Evolutionary conservation across 805 yeast genomes (phyloP).

Genomic region (Zygosaccharomyces siamensis): DNA sequence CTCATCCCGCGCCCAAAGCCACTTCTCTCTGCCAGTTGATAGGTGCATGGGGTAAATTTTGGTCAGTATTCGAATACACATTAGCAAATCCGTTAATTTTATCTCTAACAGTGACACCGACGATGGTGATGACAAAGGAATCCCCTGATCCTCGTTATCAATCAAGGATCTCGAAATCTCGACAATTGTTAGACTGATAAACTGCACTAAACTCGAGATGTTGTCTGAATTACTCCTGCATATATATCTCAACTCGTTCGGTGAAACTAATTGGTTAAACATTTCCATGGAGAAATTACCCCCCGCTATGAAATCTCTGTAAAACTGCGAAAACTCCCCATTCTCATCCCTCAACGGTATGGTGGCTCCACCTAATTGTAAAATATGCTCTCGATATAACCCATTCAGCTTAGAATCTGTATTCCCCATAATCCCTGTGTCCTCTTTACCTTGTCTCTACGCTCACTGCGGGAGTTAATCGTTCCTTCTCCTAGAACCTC

Average conservation of each 20-base stretch:
- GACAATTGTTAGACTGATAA: slow-evolving; percentile 33
- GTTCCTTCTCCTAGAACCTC: neutral
- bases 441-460: neutral
- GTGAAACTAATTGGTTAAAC: slow-evolving; percentile 45
- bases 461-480: neutral
- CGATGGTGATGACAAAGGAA: neutral
- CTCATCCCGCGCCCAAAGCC: slow-evolving; percentile 17
- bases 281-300: slow-evolving; percentile 17
- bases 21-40: slow-evolving; percentile 41
- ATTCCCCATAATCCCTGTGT: slow-evolving; percentile 51
- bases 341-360: slow-evolving; percentile 17
- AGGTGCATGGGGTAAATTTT: slow-evolving; percentile 62
- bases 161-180: slow-evolving; percentile 15
- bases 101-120: slow-evolving; percentile 7
- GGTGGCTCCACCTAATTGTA: slow-evolving; percentile 12
- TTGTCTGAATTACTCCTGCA: slow-evolving; percentile 55
- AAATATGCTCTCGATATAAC: slow-evolving; percentile 49
- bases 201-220: slow-evolving; percentile 49
- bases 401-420: slow-evolving; percentile 58
- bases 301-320: slow-evolving; percentile 19
- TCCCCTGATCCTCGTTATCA: neutral
- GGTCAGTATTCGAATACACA: slow-evolving; percentile 60
- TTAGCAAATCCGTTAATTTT: slow-evolving; percentile 39
- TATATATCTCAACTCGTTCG: slow-evolving; percentile 53
- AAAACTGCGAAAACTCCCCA: slow-evolving; percentile 40